Evolutionary conservation across 768 basidiomycete genomes (phyloP), one percentile per base, ranked within the genome.

Genomic region (Podaxis sp.): DNA sequence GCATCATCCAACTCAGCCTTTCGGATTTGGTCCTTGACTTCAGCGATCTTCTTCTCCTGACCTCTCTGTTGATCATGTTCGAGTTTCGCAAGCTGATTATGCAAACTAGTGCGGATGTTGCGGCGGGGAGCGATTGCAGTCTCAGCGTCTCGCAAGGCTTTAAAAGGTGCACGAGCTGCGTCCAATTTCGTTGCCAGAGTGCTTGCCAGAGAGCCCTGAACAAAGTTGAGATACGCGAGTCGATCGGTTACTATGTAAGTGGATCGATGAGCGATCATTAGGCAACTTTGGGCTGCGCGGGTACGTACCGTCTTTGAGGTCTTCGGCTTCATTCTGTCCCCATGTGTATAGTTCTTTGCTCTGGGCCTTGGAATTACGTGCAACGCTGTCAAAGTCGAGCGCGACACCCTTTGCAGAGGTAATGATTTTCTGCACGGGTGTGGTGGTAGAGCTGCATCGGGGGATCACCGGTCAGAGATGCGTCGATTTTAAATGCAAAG

Each of bases 311-410:
- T 93, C 93, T 69, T 85, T 92, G 72, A 95, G 64, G 77, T 95
- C 93, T 20, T 82, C 79, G 4, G 75, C 73, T 68, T 93, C 88
- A 0, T 71, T 69, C 71, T 93, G 91, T 12, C 93, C 92, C 92
- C 92, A 95, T 13, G 83, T 84, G 68, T 92, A 95, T 26, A 94
- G 76, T 64, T 94, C 93, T 74, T 93, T 94, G 81, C 90, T 91
- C 70, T 88, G 86, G 0, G 83, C 76, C 70, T 93, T 88, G 7
- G 81, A 69, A 68, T 92, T 87, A 66, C 88, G 84, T 2, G 86
- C 78, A 33, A 88, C 73, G 62, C 79, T 81, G 66, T 93, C 89
- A 68, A 84, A 82, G 73, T 91, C 90, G 66, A 95, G 81, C 20
- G 88, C 86, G 15, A 93, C 78, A 3, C 92, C 88, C 73, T 94